Evolutionary conservation across 345 rosid genomes (phyloP).

Genomic region (Ceriops decandra): DNA sequence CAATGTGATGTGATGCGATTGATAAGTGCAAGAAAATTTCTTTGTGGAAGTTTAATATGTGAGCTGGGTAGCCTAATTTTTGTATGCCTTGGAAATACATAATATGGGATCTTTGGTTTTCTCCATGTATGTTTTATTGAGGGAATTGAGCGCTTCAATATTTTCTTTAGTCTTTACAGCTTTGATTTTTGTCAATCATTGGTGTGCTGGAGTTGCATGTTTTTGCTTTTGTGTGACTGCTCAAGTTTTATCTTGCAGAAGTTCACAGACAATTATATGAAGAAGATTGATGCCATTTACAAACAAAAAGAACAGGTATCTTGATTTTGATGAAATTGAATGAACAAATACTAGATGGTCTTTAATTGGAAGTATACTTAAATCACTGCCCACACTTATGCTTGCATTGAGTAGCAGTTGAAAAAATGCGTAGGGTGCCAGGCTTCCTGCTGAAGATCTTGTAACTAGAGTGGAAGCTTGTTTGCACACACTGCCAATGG

Average conservation of each 20-base stretch:
- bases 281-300: slow-evolving; percentile 69
- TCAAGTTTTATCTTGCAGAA: slow-evolving; percentile 53
- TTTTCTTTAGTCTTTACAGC: slow-evolving; percentile 1
- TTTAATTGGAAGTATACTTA: not conserved
- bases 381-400: not conserved
- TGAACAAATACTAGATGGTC: not conserved
- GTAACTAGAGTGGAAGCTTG: not conserved
- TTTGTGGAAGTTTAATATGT: not conserved
- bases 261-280: slow-evolving; percentile 78
- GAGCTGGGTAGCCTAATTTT: not conserved
- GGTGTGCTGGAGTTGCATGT: not conserved
- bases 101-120: not conserved
- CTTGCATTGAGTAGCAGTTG: not conserved
- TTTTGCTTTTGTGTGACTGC: not conserved
- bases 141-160: not conserved
- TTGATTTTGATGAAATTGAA: not conserved
- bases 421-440: not conserved
- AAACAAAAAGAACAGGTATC: slow-evolving; percentile 95
- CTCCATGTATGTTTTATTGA: not conserved
- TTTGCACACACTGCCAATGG: not conserved
- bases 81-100: not conserved
- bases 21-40: not conserved
- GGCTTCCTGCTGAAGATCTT: not conserved
- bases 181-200: no score
- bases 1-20: not conserved